Base-by-base conservation (phyloP, 305 asterid species). In the Ilex paraguariensis region DNA sequence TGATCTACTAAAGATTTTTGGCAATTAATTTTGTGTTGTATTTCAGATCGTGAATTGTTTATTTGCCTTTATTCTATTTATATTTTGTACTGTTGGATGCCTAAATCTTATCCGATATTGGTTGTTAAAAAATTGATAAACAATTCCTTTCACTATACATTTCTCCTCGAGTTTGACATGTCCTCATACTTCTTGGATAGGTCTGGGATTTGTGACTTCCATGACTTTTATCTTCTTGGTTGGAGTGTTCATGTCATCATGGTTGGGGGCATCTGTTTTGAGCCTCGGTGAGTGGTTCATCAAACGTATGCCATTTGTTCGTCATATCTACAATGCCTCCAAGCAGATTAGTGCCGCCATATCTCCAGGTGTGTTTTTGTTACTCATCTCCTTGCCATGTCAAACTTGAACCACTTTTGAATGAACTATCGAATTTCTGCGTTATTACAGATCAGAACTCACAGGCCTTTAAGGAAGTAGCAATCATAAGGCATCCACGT, bases 241-340 rank as follows among this genome's bases (percentile, higher is more conserved):
- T 46, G 96, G 96, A 75, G 92, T 88, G 31, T 88, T 88, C 78
- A 88, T 88, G 96, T 88, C 96, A 52, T 88, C 95, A 54, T 88
- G 96, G 96, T 63, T 88, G 81, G 96, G 96, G 56, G 64, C 96
- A 71, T 88, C 96, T 61, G 82, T 86, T 65, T 69, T 88, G 77
- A 66, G 85, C 79, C 89, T 88, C 53, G 95, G 96, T 11, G 96
- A 88, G 75, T 88, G 96, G 96, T 86, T 81, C 74, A 88, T 88
- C 72, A 88, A 86, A 64, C 88, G 96, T 55, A 88, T 88, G 96
- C 96, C 96, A 61, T 84, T 88, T 72, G 91, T 88, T 77, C 88
- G 95, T 60, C 96, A 88, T 66, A 86, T 88, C 75, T 88, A 88
- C 72, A 88, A 84, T 65, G 96, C 96, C 78, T 86, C 95, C 31